Evolutionary conservation across 805 yeast species (phyloP).

Genomic region (Kurtzmaniella cleridarum): DNA sequence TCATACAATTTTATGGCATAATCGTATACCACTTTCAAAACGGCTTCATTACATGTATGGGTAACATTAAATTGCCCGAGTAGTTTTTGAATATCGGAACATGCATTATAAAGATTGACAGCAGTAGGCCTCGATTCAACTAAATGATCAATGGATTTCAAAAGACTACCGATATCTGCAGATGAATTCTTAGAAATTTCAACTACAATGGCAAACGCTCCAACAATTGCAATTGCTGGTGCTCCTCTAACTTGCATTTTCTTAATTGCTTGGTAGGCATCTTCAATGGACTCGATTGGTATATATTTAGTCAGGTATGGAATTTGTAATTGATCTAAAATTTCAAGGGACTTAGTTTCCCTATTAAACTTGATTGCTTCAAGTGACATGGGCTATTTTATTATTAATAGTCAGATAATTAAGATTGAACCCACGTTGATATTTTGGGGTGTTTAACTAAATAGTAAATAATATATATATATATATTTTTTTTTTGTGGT

Average conservation of each 20-base stretch:
- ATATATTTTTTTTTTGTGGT: too few relatives aligned
- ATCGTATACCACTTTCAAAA: constrained; percentile 28
- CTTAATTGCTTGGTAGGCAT: constrained; percentile 79
- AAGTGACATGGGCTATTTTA: constrained; percentile 16
- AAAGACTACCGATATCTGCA: constrained; percentile 20
- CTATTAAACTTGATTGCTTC: constrained; percentile 67
- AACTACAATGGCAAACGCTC: constrained; percentile 75
- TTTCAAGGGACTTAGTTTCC: constrained; percentile 40
- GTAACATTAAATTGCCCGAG: constrained; percentile 11
- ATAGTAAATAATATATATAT: too few relatives aligned
- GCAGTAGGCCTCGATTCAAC: constrained; percentile 91
- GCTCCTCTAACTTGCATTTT: constrained; percentile 97
- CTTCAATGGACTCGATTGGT: constrained; percentile 55
- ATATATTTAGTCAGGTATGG: constrained; percentile 78
- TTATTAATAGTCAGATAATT: too few relatives aligned
- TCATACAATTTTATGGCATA: constrained; percentile 57
- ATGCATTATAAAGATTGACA: constrained; percentile 81
- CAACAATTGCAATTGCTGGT: constrained; percentile 96
- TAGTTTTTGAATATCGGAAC: constrained; percentile 41
- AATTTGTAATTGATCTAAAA: constrained; percentile 75
- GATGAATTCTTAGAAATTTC: constrained; percentile 45
- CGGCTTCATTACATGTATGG: constrained; percentile 10
- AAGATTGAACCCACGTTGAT: too few relatives aligned
- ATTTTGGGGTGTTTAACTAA: too few relatives aligned
- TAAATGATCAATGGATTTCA: constrained; percentile 54